Evolutionary conservation across 73 alveolate genomes (phyloP).

Genomic region (Stentor coeruleus): DNA sequence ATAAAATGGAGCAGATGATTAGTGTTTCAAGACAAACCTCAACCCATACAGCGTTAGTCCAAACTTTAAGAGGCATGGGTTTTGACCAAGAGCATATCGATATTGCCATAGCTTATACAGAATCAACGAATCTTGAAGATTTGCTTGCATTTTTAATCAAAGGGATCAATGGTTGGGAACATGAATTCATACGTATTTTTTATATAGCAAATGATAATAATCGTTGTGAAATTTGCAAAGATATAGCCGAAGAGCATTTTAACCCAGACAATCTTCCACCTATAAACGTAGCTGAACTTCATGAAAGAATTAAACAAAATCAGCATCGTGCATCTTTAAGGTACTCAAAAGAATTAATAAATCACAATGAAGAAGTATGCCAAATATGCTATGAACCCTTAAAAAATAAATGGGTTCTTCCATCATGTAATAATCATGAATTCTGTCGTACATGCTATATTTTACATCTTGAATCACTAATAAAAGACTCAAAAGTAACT

Average conservation of each 20-base stretch:
- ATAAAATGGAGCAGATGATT: too few relatives aligned
- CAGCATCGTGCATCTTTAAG: too few relatives aligned
- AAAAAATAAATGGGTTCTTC: neutral
- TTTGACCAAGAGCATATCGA: neutral
- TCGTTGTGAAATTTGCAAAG: neutral
- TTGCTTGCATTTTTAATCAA: neutral
- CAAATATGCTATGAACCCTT: slow-evolving; percentile 26
- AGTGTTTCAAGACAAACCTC: too few relatives aligned
- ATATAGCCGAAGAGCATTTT: neutral
- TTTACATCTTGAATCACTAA: neutral
- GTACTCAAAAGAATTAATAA: too few relatives aligned
- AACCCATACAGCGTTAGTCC: too few relatives aligned
- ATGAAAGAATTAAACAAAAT: too few relatives aligned
- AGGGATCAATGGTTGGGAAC: slow-evolving; percentile 28
- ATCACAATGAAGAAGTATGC: slow-evolving; percentile 27
- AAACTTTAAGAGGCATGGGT: slow-evolving; percentile 5
- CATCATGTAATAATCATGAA: neutral
- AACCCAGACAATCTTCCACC: too few relatives aligned
- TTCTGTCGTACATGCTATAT: neutral
- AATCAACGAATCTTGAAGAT: neutral
- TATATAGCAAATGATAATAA: neutral
- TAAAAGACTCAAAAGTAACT: slow-evolving; percentile 21
- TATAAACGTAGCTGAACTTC: too few relatives aligned
- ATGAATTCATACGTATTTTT: slow-evolving; percentile 5
- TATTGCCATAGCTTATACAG: neutral